Evolutionary conservation across 164 flowering plant genomes (phyloP), one percentile per base, ranked within the genome.

Genomic region (Stephania yunnanensis): DNA sequence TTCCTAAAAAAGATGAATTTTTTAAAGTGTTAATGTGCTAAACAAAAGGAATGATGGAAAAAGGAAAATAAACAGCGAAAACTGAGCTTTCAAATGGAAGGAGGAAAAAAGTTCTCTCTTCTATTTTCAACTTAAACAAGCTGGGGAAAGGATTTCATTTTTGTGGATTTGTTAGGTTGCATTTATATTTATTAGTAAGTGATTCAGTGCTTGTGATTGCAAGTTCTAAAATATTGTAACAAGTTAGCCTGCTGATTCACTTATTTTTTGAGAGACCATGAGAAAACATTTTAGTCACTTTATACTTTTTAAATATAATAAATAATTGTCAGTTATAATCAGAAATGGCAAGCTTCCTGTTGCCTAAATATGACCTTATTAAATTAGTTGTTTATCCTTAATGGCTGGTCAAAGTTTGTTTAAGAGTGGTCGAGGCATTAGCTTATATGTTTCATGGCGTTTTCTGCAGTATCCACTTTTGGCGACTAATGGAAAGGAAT

Each of bases 381-480:
- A 17, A 61, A 61, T n/a, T 61, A 61, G 66, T 61, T 61, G 66
- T 10, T 7, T 61, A n/a, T 10, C 66, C 66, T 19, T 61, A 61
- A 61, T n/a, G 22, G 7, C 29, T 61, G 66, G 66, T 19, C 19
- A 5, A 61, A 20, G 20, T 61, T n/a, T n/a, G 0, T 3, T 61
- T 1, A 7, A 9, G 58, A 36, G n/a, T 17, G 63, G 20, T 46
- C 10, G 6, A 36, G 69, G 42, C 19, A 42, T 69, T 50, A 9
- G 5, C 2, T 15, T 61, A 73, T 61, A 7, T 61, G 10, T 19
- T 3, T 61, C 66, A 61, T n/a, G 66, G 22, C 19, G 20, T 46
- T 81, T 71, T 74, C 68, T 87, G 82, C 91, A 95, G 98, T 89
- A 73, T 81, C 99, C 99, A 1, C 85, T 93, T 19, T 66, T 95